Base-by-base conservation (phyloP, 495 filamentous ascomycete genomes). In the Aspergillus haitiensis region DNA sequence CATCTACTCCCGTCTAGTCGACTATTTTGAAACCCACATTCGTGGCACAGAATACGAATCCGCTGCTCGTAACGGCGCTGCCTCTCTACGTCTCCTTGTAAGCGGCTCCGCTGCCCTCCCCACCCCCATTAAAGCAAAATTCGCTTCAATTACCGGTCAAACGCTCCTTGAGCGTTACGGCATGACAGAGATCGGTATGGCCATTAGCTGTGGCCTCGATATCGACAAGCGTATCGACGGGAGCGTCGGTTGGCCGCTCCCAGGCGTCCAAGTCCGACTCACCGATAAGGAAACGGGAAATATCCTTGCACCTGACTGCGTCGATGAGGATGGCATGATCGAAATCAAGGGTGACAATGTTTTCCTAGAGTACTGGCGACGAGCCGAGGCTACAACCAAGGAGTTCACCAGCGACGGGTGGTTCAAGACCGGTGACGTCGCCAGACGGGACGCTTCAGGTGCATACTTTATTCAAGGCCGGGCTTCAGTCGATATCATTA, bases 351-450 rank as follows among this genome's bases (percentile, higher is more conserved):
- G 77, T 13, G 65, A 70, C 18, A 78, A 77, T 35, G 76, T 80
- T 27, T 78, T 80, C 63, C 63, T 54, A 9, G 76, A 78, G 52
- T 80, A 80, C 57, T 80, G 75, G 75, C 65, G 71, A 7, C 74
- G 71, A 16, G 72, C 75, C 2, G 74, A 77, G 39, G 75, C 75
- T 0, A 80, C 77, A 5, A 63, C 64, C 8, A 73, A 75, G 21
- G 76, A 75, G 47, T 78, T 79, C 40, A 78, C 74, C 0, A 45
- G 60, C 12, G 79, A 80, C 44, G 78, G 75, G 31, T 80, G 75
- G 76, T 78, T 80, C 64, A 76, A 76, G 65, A 80, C 77, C 6
- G 77, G 77, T n/a, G 77, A 80, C 58, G 72, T 78, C 1, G 77
- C 76, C 8, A 62, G 64, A 10, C 71, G 75, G 7, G 70, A 78